These are phyloP conservation scores for Hypericum androsaemum DNA, from an alignment of 345 rosid species.

Conservation along the genomic window DNA sequence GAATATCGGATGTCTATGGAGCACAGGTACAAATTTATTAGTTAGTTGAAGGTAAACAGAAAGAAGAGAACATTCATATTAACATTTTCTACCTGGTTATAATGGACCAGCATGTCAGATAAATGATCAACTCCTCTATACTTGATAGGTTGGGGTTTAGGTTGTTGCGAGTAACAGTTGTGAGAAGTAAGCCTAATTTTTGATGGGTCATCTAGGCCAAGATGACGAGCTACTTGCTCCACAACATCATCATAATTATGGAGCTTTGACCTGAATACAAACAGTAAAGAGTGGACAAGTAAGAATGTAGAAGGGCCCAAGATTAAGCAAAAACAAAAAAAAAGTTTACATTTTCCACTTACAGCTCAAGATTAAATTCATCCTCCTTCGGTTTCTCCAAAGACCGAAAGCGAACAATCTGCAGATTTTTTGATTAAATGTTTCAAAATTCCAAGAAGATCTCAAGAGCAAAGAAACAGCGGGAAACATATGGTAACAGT, in stretches of 20 bases:
- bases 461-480: neutral
- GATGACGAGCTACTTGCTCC: constrained; percentile 68
- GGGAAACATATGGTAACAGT: too few relatives aligned
- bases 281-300: constrained; percentile 8
- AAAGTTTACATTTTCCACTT: constrained; percentile 20
- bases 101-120: constrained; percentile 83
- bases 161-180: constrained; percentile 98
- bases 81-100: constrained; percentile 57
- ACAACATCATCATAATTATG: constrained; percentile 92
- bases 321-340: neutral
- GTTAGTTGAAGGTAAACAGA: neutral
- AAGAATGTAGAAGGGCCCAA: neutral
- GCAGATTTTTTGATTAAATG: neutral
- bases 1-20: constrained; percentile 1
- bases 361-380: constrained; percentile 85
- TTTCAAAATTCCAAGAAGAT: neutral
- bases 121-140: constrained; percentile 82
- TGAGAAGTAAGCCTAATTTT: constrained; percentile 92
- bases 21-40: neutral
- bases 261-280: constrained; percentile 61
- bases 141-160: constrained; percentile 89
- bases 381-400: constrained; percentile 87
- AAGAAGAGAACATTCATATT: neutral
- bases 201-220: constrained; percentile 82
- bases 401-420: constrained; percentile 84